Evolutionary conservation across 768 basidiomycete species (phyloP).

Genomic region (Hirschioporus abietinus): DNA sequence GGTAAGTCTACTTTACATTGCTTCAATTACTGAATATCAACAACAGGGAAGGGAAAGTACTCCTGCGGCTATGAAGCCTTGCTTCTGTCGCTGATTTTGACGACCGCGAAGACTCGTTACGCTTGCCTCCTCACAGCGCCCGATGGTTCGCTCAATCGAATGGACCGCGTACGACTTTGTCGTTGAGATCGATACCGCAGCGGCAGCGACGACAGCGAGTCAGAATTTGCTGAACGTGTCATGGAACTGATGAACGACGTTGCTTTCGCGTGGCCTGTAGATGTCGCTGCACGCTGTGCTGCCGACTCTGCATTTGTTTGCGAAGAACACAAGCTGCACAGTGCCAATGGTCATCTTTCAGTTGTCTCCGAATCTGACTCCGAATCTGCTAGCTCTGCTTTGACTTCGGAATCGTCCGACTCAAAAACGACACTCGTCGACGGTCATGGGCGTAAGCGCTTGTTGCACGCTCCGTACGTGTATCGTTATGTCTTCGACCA

Average conservation of each 20-base stretch:
- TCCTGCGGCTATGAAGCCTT: too few species aligned
- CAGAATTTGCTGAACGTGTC: constrained; percentile 62
- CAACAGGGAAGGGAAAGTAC: too few species aligned
- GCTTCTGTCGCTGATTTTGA: too few species aligned
- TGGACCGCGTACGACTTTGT: too few species aligned
- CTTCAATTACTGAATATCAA: too few species aligned
- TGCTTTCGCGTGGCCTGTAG: constrained; percentile 72
- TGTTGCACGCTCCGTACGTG: constrained; percentile 43
- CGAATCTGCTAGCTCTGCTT: neutral
- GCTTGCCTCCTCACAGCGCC: too few species aligned
- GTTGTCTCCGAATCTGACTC: neutral
- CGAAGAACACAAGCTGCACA: neutral
- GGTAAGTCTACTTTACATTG: too few species aligned
- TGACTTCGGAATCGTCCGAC: neutral
- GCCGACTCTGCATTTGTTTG: neutral
- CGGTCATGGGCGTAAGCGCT: constrained; percentile 36
- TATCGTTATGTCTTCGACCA: constrained; percentile 84
- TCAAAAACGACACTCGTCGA: neutral
- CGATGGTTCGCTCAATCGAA: too few species aligned
- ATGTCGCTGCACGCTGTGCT: constrained; percentile 51
- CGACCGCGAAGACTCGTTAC: too few species aligned
- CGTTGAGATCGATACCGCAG: too few species aligned
- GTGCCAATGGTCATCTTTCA: neutral
- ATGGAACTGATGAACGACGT: constrained; percentile 74
- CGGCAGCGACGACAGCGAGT: constrained; percentile 42